Percentiles rank a stretch among this genome's conserved stretches.
phyloP scores from a whole-genome alignment of 331 rosid species.

The Malus hybrid region DNA sequence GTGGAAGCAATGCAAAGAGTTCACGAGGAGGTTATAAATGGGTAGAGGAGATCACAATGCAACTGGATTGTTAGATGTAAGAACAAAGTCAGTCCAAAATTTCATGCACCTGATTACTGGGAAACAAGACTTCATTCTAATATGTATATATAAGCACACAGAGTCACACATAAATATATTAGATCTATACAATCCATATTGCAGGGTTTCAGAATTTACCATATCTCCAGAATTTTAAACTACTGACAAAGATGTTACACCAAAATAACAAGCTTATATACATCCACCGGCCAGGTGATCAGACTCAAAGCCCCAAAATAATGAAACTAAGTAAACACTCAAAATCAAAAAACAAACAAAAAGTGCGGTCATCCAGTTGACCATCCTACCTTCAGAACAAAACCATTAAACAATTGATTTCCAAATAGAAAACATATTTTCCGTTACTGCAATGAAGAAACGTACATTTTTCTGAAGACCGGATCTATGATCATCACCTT shows the following conservation, averaged over 20 bases:
- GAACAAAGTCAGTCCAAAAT: background rate
- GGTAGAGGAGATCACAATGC: background rate
- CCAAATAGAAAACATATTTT: background rate
- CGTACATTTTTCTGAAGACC: slow-evolving; percentile 69
- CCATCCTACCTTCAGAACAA: background rate
- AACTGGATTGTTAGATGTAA: background rate
- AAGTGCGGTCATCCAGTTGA: background rate
- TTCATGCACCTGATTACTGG: background rate
- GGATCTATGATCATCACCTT: slow-evolving; percentile 50
- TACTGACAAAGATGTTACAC: background rate
- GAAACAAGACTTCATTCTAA: background rate
- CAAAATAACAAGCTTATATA: background rate
- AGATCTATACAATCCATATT: background rate
- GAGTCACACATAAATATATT: background rate
- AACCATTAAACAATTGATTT: background rate
- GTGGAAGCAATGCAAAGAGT: background rate
- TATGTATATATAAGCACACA: background rate
- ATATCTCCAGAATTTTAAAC: background rate
- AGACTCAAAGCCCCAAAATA: background rate
- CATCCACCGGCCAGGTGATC: background rate
- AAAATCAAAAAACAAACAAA: background rate
- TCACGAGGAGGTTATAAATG: background rate
- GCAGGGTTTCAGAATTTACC: background rate
- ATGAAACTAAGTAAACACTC: background rate
- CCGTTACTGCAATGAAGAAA: slow-evolving; percentile 28